Conservation (phyloP, 371 early-diverging fungal genomes). For the Syncephalis fuscata region DNA sequence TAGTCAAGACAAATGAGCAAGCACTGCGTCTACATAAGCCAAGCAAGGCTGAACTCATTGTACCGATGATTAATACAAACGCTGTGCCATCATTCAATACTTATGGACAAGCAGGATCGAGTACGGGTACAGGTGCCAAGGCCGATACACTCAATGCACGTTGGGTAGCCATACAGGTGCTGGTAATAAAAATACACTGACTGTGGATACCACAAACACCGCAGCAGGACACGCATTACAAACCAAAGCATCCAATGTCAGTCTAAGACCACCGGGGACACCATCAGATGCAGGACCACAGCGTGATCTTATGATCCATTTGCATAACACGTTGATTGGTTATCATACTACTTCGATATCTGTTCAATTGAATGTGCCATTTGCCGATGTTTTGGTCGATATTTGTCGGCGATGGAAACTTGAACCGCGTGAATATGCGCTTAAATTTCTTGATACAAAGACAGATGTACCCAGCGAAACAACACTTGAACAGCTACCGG, state of each 20-base stretch:
- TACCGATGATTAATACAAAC: neutral
- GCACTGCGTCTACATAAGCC: neutral
- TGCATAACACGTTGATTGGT: no score
- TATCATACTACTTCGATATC: no score
- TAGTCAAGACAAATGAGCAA: neutral
- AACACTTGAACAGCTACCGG: neutral
- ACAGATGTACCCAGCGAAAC: neutral
- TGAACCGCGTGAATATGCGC: neutral
- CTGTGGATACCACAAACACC: no score
- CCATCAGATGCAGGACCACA: no score
- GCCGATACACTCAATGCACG: no score
- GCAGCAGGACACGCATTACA: no score
- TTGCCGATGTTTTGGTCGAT: neutral
- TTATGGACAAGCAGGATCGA: neutral
- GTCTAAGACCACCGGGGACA: neutral
- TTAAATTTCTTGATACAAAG: neutral
- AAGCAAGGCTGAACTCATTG: neutral
- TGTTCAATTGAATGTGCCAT: no score
- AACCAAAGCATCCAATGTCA: neutral
- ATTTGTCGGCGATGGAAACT: neutral
- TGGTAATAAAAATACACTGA: no score
- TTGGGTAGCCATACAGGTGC: no score
- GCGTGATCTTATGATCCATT: no score
- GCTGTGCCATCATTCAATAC: neutral
- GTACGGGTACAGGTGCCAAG: no score